These are phyloP conservation scores for Sordariomycetes sp. DNA, from an alignment of 2,329 filamentous ascomycete genomes.

Conservation along the genomic window DNA sequence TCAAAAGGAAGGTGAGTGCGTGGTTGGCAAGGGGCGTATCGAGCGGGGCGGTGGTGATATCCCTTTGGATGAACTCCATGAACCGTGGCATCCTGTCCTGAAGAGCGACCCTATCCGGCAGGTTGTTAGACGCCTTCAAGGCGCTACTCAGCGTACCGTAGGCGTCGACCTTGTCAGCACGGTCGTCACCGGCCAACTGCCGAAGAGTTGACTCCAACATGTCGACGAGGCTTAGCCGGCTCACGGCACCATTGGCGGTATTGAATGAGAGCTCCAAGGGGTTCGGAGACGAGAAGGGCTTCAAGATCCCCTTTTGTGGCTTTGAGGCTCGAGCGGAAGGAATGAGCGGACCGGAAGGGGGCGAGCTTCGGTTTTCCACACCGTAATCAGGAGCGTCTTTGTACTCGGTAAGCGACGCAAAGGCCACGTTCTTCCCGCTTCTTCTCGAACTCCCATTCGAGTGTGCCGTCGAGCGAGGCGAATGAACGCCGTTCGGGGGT, in stretches of 20 bases:
- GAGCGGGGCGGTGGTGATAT: slow-evolving; percentile 48
- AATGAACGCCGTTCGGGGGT: slow-evolving; percentile 38
- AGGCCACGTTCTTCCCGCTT: slow-evolving; percentile 43
- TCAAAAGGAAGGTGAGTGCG: slow-evolving; percentile 65
- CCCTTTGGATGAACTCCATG: slow-evolving; percentile 73
- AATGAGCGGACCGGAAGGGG: slow-evolving; percentile 28
- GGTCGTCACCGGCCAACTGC: slow-evolving; percentile 66
- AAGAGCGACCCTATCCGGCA: slow-evolving; percentile 65
- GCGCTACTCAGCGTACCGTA: slow-evolving; percentile 71
- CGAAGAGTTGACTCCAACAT: slow-evolving; percentile 81
- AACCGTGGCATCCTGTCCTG: slow-evolving; percentile 67
- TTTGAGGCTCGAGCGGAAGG: slow-evolving; percentile 27
- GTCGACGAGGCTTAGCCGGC: slow-evolving; percentile 50
- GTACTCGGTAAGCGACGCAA: slow-evolving; percentile 46
- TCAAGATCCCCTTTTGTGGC: slow-evolving; percentile 64
- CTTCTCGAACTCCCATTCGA: slow-evolving; percentile 32
- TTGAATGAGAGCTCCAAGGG: slow-evolving; percentile 25
- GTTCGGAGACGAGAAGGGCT: slow-evolving; percentile 46
- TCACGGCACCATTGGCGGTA: slow-evolving; percentile 30
- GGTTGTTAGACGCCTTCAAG: slow-evolving; percentile 70
- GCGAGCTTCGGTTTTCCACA: slow-evolving; percentile 19
- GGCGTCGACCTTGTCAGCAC: slow-evolving; percentile 68
- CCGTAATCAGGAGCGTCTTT: slow-evolving; percentile 39
- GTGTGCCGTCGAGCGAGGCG: slow-evolving; percentile 27
- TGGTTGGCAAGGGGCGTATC: slow-evolving; percentile 68